Conservation (phyloP, 2,329 filamentous ascomycete species). For the Diaporthe sp. region DNA sequence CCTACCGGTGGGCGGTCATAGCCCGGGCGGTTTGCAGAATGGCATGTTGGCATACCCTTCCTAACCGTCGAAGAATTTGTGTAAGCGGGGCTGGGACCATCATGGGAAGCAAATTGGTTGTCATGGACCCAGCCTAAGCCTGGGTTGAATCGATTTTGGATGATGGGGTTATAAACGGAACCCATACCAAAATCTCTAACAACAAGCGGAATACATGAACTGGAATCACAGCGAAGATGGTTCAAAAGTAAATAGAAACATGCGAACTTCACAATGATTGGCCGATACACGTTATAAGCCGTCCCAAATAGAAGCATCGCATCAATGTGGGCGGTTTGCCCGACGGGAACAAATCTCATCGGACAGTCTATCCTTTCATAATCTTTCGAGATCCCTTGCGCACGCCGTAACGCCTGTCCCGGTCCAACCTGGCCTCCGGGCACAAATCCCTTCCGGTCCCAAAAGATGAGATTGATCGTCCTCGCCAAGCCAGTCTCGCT, state of each 20-base stretch:
- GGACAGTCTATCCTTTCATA: background rate
- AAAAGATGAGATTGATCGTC: background rate
- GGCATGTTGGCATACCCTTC: background rate
- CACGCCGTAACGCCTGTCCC: constrained; percentile 25
- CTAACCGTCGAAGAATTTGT: background rate
- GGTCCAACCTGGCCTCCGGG: constrained; percentile 8
- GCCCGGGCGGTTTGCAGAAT: background rate
- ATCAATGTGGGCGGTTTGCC: background rate
- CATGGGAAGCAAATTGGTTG: background rate
- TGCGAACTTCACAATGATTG: background rate
- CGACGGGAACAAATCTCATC: background rate
- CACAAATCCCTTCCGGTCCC: background rate
- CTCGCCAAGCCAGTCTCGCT: background rate
- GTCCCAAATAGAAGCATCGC: constrained; percentile 14
- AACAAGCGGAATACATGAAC: background rate
- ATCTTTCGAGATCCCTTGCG: background rate
- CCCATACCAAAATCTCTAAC: background rate
- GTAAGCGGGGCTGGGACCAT: background rate
- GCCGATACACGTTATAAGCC: background rate
- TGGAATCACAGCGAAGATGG: background rate
- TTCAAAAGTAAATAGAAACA: background rate
- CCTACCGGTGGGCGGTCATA: background rate
- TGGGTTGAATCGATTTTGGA: background rate
- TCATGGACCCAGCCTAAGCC: background rate
- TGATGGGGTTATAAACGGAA: constrained; percentile 14